Base-by-base conservation (phyloP, 768 basidiomycete genomes). In the Phanerochaete carnosa region DNA sequence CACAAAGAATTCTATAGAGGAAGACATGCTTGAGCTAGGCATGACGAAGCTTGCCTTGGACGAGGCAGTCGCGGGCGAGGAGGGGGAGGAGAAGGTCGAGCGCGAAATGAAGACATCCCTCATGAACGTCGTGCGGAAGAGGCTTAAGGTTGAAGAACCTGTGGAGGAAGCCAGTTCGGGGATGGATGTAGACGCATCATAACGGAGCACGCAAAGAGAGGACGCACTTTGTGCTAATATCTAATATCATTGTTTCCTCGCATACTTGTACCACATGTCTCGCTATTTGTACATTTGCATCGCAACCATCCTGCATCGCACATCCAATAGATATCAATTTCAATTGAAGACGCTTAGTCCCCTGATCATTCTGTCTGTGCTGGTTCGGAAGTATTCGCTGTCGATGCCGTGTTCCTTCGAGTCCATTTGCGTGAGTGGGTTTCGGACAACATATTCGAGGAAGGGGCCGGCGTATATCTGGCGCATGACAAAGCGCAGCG, bases 391-490 rank as follows among this genome's bases (percentile, higher is more conserved):
- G 70, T 91, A 89, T 70, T 96, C 94, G 69, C 95, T 98, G 73
- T 98, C 96, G 53, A 98, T 85, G 25, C 96, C 96, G 50, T 84
- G 82, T 64, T 87, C 87, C 66, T 80, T 79, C 13, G 92, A 93
- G 72, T 97, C 91, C 85, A 94, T 89, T 50, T 78, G 79, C 3
- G 90, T 81, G 32, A 98, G 79, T 2, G 96, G 96, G 69, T 98
- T 98, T 56, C 94, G 85, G 47, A 95, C 94, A 30, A 97, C 94
- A 70, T 88, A 93, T 73, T 97, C 94, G 45, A 97, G 73, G 77
- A 98, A 98, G 0, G 95, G 94, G 2, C 94, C 94, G n/a, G 83
- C 80, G 73, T 98, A 95, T 64, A 98, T 85, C 70, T 93, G 90
- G n/a, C 90, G 86, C 39, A 98, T 76, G 56, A 93, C 79, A 67